These are phyloP conservation scores for Sphagnum magellanicum DNA, from an alignment of 228 moss, liverwort and hornwort species.

Conservation along the genomic window DNA sequence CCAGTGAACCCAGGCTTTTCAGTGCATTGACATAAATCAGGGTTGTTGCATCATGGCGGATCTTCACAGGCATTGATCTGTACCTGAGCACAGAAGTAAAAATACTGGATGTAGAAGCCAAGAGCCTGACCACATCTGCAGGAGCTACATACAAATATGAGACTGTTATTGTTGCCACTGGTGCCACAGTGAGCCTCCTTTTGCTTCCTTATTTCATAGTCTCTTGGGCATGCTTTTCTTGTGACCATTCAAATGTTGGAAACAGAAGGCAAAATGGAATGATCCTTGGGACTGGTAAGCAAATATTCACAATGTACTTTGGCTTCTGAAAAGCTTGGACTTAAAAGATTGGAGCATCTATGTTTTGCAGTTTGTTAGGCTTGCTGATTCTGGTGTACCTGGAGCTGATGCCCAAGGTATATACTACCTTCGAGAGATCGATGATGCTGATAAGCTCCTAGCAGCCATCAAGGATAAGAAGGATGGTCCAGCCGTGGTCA, in stretches of 20 bases:
- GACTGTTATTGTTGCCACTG: slow-evolving; percentile 77
- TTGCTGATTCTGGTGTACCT: slow-evolving; percentile 67
- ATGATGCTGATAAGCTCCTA: slow-evolving; percentile 58
- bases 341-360: not conserved
- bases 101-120: slow-evolving; percentile 48
- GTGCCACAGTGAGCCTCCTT: slow-evolving; percentile 55
- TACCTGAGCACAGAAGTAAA: slow-evolving; percentile 56
- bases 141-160: slow-evolving; percentile 63
- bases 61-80: slow-evolving; percentile 65
- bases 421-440: slow-evolving; percentile 63
- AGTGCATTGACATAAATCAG: no score
- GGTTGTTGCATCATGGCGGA: no score
- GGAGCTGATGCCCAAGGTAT: slow-evolving; percentile 89
- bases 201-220: not conserved
- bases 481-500: slow-evolving; percentile 68
- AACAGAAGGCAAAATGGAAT: not conserved
- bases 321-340: no score
- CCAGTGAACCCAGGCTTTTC: no score
- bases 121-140: slow-evolving; percentile 59
- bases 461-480: slow-evolving; percentile 55
- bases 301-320: no score
- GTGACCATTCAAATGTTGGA: no score
- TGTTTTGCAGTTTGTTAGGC: slow-evolving; percentile 38
- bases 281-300: not conserved
- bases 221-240: not conserved